Percentiles rank a stretch among this genome's conserved stretches.
phyloP scores from a whole-genome alignment of 495 filamentous ascomycete genomes.

The Beverwykella pulmonaria region DNA sequence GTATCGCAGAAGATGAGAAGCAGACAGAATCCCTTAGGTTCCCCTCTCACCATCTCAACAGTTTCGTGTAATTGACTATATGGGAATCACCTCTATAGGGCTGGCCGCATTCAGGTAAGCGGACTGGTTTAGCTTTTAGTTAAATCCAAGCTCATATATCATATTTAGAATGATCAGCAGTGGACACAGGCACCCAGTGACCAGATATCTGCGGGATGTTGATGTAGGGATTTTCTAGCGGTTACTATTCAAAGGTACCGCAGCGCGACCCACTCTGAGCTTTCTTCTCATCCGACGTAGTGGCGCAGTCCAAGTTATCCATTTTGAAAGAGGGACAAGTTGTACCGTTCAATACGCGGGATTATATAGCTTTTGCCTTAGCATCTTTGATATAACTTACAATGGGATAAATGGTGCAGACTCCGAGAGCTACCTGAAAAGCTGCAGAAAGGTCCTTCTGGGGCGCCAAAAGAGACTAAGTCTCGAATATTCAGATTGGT shows the following conservation, averaged over 20 bases:
- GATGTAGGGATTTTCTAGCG: slow-evolving; percentile 25
- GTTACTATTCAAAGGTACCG: slow-evolving; percentile 28
- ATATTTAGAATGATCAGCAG: slow-evolving; percentile 1
- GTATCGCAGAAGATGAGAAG: background rate
- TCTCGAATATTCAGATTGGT: too few species aligned
- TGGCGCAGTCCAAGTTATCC: slow-evolving; percentile 31
- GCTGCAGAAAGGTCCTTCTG: too few species aligned
- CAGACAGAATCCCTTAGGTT: too few species aligned
- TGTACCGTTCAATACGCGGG: slow-evolving; percentile 24
- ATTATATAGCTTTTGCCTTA: slow-evolving; percentile 38
- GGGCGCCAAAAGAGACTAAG: too few species aligned
- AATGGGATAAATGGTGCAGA: too few species aligned
- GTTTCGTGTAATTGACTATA: background rate
- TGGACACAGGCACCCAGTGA: slow-evolving; percentile 26
- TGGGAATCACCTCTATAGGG: background rate
- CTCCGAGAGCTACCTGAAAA: too few species aligned
- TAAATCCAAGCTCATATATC: background rate
- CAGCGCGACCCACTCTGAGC: background rate
- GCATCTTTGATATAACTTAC: slow-evolving; percentile 26
- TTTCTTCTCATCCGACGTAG: background rate
- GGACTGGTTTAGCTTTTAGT: background rate
- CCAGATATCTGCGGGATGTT: slow-evolving; percentile 35
- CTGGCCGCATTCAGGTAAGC: background rate
- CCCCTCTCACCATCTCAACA: background rate
- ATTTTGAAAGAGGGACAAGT: slow-evolving; percentile 36